Percentiles rank a stretch among this genome's conserved stretches.
These are phyloP conservation scores for Pythium brassicae DNA, from an alignment of 352 stramenopile genomes.

Conservation along the genomic window DNA sequence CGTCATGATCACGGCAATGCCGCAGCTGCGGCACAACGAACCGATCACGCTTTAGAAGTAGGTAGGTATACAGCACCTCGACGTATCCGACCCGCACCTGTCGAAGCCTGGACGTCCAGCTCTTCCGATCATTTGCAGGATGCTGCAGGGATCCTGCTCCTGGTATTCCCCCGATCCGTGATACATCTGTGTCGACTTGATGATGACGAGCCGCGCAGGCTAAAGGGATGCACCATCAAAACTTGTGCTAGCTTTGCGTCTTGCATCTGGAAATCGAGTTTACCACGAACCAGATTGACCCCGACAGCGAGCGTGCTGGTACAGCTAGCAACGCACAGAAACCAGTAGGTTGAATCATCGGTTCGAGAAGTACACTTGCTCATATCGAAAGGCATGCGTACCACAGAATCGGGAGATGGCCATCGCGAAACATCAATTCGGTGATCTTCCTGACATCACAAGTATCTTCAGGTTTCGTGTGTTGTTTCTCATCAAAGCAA, in stretches of 20 bases:
- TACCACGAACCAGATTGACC: constrained; percentile 31
- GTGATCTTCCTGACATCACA: constrained; percentile 16
- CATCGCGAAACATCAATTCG: constrained; percentile 25
- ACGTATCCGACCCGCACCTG: constrained; percentile 11
- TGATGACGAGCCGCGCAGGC: constrained; percentile 35
- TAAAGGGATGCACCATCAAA: background rate
- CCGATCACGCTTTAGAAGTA: background rate
- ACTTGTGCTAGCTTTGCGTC: background rate
- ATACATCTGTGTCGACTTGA: constrained; percentile 37
- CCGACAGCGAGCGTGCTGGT: constrained; percentile 37
- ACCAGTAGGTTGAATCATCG: background rate
- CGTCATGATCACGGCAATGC: constrained; percentile 26
- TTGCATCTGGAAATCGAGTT: background rate
- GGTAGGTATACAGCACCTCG: background rate
- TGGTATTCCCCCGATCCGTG: constrained; percentile 19
- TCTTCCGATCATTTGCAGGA: constrained; percentile 43
- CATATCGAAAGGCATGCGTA: constrained; percentile 4
- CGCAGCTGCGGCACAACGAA: constrained; percentile 8
- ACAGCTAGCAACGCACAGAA: constrained; percentile 14
- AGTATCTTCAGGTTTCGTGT: background rate
- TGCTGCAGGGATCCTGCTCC: constrained; percentile 19
- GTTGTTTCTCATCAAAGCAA: background rate
- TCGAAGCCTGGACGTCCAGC: constrained; percentile 29
- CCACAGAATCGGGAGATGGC: constrained; percentile 28
- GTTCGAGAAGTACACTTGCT: background rate